Percentiles rank a stretch among this genome's conserved stretches.
Conservation (phyloP, 2,329 filamentous ascomycete genomes). For the Simplicillium aogashimaense region DNA sequence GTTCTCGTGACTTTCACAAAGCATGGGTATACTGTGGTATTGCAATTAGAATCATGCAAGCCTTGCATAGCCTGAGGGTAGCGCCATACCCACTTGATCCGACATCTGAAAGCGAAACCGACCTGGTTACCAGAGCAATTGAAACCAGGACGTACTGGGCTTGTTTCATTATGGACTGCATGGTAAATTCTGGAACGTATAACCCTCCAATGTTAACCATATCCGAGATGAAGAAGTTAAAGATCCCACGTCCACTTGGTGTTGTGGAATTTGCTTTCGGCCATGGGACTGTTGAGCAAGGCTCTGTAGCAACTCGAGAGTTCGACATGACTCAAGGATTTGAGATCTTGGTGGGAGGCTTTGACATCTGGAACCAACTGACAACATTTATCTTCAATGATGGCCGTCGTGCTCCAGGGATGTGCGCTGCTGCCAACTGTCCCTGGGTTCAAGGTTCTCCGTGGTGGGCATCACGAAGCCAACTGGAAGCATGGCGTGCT, state of each 20-base stretch:
- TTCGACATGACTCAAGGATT: conserved; percentile 17
- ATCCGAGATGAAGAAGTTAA: conserved; percentile 21
- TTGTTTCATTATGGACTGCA: conserved; percentile 34
- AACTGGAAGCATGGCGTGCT: conserved; percentile 23
- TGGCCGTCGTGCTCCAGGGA: conserved; percentile 26
- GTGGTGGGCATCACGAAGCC: conserved; percentile 19
- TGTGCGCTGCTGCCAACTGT: conserved; percentile 26
- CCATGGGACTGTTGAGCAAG: not conserved
- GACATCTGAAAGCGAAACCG: conserved; percentile 8
- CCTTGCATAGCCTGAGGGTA: conserved; percentile 17
- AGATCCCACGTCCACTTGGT: conserved; percentile 18
- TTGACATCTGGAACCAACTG: conserved; percentile 31
- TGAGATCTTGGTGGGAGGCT: conserved; percentile 28
- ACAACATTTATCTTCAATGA: conserved; percentile 31
- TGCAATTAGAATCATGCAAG: conserved; percentile 28
- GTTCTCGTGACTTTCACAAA: conserved; percentile 27
- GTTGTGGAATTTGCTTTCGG: conserved; percentile 29
- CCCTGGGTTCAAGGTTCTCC: conserved; percentile 26
- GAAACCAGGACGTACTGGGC: conserved; percentile 33
- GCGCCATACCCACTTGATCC: conserved; percentile 17
- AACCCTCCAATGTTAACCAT: conserved; percentile 25
- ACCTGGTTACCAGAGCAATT: conserved; percentile 16
- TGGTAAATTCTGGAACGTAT: conserved; percentile 30
- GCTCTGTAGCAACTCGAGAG: conserved; percentile 1
- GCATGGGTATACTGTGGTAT: conserved; percentile 33